These are phyloP conservation scores for Lepiota venenata DNA, from an alignment of 768 basidiomycete genomes.

Conservation along the genomic window DNA sequence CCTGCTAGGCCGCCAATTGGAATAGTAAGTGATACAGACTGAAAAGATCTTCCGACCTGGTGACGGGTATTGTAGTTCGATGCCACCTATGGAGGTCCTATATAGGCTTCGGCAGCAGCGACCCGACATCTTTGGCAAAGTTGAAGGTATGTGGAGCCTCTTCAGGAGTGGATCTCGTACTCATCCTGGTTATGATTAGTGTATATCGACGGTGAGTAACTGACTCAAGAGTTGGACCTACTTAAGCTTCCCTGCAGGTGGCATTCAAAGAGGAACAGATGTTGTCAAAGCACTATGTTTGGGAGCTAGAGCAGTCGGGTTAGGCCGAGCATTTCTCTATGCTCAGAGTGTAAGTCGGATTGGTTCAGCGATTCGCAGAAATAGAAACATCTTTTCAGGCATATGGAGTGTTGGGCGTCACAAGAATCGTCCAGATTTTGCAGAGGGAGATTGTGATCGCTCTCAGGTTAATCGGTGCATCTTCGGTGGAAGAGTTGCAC, in stretches of 20 bases:
- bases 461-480: constrained; percentile 76
- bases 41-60: constrained; percentile 3
- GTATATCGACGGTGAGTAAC: constrained; percentile 70
- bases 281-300: constrained; percentile 88
- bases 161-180: constrained; percentile 3
- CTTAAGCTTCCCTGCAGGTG: constrained; percentile 7
- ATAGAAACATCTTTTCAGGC: constrained; percentile 42
- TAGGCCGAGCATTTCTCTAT: constrained; percentile 85
- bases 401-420: constrained; percentile 70
- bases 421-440: constrained; percentile 63
- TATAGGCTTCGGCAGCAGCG: constrained; percentile 67
- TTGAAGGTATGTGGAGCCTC: constrained; percentile 49
- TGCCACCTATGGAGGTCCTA: constrained; percentile 78
- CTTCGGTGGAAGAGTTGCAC: constrained; percentile 56
- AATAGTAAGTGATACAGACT: constrained; percentile 49
- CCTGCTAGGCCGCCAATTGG: constrained; percentile 67
- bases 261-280: constrained; percentile 36
- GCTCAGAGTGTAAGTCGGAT: constrained; percentile 67
- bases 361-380: neutral
- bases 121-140: constrained; percentile 69
- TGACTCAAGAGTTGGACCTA: neutral
- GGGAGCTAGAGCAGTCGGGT: constrained; percentile 82
- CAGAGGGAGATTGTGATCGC: constrained; percentile 73
- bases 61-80: constrained; percentile 44
- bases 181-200: constrained; percentile 37